Percentiles rank a stretch among this genome's conserved stretches.
These are phyloP conservation scores for Isoetes taiwanensis DNA, from an alignment of 75 land plant genomes.

Conservation along the genomic window DNA sequence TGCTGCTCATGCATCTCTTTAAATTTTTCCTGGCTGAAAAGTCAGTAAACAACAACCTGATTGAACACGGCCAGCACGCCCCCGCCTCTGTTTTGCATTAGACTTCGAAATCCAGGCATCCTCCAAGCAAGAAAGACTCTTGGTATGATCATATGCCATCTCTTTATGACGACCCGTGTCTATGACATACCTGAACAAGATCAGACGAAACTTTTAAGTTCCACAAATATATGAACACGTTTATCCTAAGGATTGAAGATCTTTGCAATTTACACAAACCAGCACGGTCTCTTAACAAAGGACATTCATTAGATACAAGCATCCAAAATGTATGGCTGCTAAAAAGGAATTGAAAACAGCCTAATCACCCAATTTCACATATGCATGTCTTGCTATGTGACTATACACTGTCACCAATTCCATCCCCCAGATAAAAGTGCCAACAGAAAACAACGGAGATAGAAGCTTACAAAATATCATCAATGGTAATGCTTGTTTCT, in stretches of 20 bases:
- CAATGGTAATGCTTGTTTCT: constrained; percentile 28
- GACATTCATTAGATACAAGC: background rate
- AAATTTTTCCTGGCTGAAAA: constrained; percentile 11
- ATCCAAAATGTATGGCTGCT: too few relatives aligned
- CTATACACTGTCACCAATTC: too few relatives aligned
- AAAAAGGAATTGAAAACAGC: too few relatives aligned
- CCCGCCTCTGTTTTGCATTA: constrained; percentile 14
- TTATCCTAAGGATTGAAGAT: too few relatives aligned
- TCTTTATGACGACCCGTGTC: constrained; percentile 31
- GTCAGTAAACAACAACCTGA: constrained; percentile 17
- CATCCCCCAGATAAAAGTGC: too few relatives aligned
- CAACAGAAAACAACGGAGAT: background rate
- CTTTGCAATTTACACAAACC: too few relatives aligned
- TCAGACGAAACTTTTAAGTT: too few relatives aligned
- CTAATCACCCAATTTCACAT: too few relatives aligned
- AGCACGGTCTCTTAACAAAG: background rate
- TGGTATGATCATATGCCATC: constrained; percentile 28
- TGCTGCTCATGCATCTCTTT: constrained; percentile 15
- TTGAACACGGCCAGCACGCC: constrained; percentile 20
- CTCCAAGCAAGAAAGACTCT: constrained; percentile 26
- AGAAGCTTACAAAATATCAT: constrained; percentile 23
- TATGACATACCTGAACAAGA: constrained; percentile 20
- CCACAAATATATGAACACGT: too few relatives aligned
- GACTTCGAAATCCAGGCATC: constrained; percentile 21
- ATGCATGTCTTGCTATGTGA: too few relatives aligned